Evolutionary conservation across 805 yeast species (phyloP).

Genomic region (Nakazawaea anatomiae): DNA sequence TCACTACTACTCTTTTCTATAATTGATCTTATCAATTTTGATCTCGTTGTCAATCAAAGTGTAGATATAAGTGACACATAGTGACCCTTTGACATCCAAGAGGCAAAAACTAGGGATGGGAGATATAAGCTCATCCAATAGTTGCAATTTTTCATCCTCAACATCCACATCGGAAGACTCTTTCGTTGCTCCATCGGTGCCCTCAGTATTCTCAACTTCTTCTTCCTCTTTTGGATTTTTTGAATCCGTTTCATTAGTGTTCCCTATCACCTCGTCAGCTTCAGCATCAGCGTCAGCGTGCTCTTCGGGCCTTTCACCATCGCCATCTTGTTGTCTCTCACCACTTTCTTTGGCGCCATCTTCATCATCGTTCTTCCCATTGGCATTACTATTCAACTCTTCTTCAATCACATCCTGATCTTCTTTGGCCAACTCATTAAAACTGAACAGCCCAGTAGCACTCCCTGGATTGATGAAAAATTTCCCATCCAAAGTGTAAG

Average conservation of each 20-base stretch:
- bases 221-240: constrained; percentile 10
- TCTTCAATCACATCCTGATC: constrained; percentile 35
- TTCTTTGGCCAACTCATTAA: constrained; percentile 55
- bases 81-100: constrained; percentile 74
- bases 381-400: constrained; percentile 19
- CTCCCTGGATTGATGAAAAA: constrained; percentile 96
- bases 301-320: no score
- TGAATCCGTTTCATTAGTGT: no score
- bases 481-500: constrained; percentile 86
- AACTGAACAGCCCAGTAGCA: constrained; percentile 84
- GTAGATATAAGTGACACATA: constrained; percentile 80
- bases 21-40: constrained; percentile 82
- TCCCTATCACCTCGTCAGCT: no score
- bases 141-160: constrained; percentile 14
- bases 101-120: constrained; percentile 85
- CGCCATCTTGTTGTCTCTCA: no score
- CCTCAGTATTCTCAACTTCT: constrained; percentile 5
- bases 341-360: constrained; percentile 12
- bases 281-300: no score
- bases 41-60: constrained; percentile 76
- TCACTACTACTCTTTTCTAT: constrained; percentile 33
- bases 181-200: background rate
- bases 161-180: background rate
- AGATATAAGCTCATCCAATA: constrained; percentile 23
- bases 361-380: constrained; percentile 13